Evolutionary conservation across 176 grass and related monocot genomes (phyloP).

Genomic region (Carex littledalei): DNA sequence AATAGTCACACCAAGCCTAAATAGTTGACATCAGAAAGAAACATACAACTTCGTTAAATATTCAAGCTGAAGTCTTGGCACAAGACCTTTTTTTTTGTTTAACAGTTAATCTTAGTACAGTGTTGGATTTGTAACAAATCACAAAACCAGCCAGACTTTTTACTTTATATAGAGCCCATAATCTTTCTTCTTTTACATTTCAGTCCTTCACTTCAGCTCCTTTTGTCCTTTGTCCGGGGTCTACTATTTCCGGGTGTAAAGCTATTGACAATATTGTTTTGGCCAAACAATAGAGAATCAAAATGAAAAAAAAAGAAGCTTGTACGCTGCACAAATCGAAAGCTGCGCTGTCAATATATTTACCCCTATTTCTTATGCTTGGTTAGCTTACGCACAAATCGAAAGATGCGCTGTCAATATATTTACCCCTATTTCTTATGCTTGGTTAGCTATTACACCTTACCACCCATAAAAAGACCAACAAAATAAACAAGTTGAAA

Average conservation of each 20-base stretch:
- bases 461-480: not conserved
- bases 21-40: not conserved
- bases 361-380: not conserved
- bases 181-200: not conserved
- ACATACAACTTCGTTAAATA: not conserved
- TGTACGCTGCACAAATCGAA: too few species aligned
- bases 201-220: not conserved
- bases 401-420: too few species aligned
- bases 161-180: not conserved
- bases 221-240: not conserved
- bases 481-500: not conserved
- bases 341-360: too few species aligned
- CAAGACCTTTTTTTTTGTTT: not conserved
- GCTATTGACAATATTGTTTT: too few species aligned
- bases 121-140: not conserved
- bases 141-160: not conserved
- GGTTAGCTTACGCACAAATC: not conserved
- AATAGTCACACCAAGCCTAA: not conserved
- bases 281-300: too few species aligned
- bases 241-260: not conserved
- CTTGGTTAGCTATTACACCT: not conserved
- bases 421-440: too few species aligned
- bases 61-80: not conserved
- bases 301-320: too few species aligned
- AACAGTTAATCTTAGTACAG: not conserved